Evolutionary conservation across 1,284 basidiomycete genomes (phyloP), one percentile per base, ranked within the genome.

Genomic region (Leccinum angustisporum): DNA sequence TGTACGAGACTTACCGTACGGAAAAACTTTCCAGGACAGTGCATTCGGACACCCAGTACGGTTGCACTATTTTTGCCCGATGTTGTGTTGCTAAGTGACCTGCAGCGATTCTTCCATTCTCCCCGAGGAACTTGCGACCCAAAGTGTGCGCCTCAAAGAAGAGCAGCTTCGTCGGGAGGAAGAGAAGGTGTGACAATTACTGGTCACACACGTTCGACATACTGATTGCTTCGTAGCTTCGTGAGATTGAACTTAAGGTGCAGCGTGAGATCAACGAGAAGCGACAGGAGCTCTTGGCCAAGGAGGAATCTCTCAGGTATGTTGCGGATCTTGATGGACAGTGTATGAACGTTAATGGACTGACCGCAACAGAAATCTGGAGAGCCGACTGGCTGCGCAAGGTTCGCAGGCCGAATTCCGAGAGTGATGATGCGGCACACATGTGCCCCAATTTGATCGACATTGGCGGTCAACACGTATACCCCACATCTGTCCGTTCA

Each of bases 211-310:
- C 54, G 18, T 51, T 58, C 46, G 56, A 65, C 54, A 10, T 52
- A 52, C 46, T 68, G 61, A 66, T 56, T 56, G 61, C 61, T 63
- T 59, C 25, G 57, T 74, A 94, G 89, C 83, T 99, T 66, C 93
- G 97, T 70, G 97, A 99, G 80, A 95, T 98, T 76, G 97, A 99
- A 76, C 86, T 98, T 77, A 95, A 95, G 77, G 95, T 98, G 43
- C 97, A 98, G 78, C 88, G 97, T 64, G 97, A 99, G 83, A 97
- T 99, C 79, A 94, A 94, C 78, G 94, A 99, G 83, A 98, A 98
- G 84, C 85, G 96, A 73, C 97, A 99, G 77, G 97, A 99, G 77
- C 80, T 99, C 66, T 78, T 95, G 72, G 94, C 94, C 55, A 97
- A 96, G 77, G 94, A 96, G 76, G 94, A 96, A 77, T 91, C 90